A percentile compares a stretch with the other conserved stretches of the same genome.
Conservation (phyloP, 225 moss, liverwort and hornwort genomes). For the Asterella californica region DNA sequence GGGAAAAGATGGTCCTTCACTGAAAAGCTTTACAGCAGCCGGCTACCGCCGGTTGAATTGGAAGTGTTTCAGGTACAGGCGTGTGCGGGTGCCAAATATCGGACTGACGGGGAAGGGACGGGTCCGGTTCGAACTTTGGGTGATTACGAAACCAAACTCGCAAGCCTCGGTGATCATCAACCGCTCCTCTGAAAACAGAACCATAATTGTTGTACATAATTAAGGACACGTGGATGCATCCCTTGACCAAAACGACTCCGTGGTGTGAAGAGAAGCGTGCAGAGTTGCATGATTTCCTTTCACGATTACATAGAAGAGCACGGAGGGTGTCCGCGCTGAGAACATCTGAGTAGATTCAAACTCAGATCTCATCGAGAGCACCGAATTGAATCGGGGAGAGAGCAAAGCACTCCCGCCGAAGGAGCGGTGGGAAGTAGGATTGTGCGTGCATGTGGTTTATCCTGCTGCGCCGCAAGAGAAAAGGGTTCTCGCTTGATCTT, state of each 20-base stretch:
- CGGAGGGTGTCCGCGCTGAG: not conserved
- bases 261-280: not conserved
- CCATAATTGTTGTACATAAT: slow-evolving; percentile 3
- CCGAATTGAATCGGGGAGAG: not conserved
- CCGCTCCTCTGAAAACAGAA: not conserved
- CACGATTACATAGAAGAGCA: not conserved
- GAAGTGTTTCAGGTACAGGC: not conserved
- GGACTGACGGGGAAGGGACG: not conserved
- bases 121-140: not conserved
- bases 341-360: not conserved
- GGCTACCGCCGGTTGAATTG: not conserved
- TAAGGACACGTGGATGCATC: slow-evolving; percentile 7
- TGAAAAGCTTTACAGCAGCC: not conserved
- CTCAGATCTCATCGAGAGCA: not conserved
- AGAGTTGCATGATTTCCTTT: not conserved
- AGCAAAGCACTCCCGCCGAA: not conserved
- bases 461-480: not conserved
- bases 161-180: not conserved
- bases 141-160: not conserved
- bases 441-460: not conserved
- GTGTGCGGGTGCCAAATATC: too few species aligned
- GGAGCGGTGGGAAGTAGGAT: not conserved
- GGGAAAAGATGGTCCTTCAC: too few species aligned
- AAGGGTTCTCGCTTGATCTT: not conserved
- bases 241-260: slow-evolving; percentile 1